Evolutionary conservation across 805 yeast genomes (phyloP), one percentile per base, ranked within the genome.

Genomic region (Ogataea ramenticola): DNA sequence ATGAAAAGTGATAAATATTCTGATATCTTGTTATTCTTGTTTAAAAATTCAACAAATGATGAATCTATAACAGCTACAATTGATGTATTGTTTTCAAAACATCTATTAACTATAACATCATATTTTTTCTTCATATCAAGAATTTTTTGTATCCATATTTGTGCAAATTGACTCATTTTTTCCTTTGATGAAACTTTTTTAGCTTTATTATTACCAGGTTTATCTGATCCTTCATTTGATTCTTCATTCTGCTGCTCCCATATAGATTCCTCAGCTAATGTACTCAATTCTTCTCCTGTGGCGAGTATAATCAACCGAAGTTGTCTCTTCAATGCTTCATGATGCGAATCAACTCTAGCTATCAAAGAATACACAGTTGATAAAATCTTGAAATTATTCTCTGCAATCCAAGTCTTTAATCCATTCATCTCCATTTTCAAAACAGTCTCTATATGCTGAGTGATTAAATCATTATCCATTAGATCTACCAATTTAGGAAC

Each of bases 141-240:
- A 3, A 86, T 70, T 26, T 73, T 67, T 37, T 75, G 75, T 10
- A 86, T 73, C 91, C 95, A 89, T 43, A 70, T 68, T 3, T 77
- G 69, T 0, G 95, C 93, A 51, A 73, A 75, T 41, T 68, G 64
- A 9, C 80, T 61, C 46, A 72, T 63, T 40, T 55, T 51, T 55
- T 72, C 65, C 50, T 67, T 52, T 41, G 44, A 33, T 36, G 45
- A 43, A 17, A 42, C 47, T 56, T 17, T 56, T 45, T 35, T 52
- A n/a, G n/a, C 43, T 44, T 49, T 41, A n/a, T n/a, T n/a, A n/a
- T n/a, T n/a, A n/a, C n/a, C n/a, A n/a, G n/a, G n/a, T n/a, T n/a
- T n/a, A n/a, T n/a, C n/a, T n/a, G n/a, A n/a, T n/a, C n/a, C n/a
- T n/a, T n/a, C n/a, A n/a, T n/a, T n/a, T 24, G 27, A 24, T 24